Evolutionary conservation across 2,329 filamentous ascomycete species (phyloP), one percentile per base, ranked within the genome.

Genomic region (Colletotrichum sp.): DNA sequence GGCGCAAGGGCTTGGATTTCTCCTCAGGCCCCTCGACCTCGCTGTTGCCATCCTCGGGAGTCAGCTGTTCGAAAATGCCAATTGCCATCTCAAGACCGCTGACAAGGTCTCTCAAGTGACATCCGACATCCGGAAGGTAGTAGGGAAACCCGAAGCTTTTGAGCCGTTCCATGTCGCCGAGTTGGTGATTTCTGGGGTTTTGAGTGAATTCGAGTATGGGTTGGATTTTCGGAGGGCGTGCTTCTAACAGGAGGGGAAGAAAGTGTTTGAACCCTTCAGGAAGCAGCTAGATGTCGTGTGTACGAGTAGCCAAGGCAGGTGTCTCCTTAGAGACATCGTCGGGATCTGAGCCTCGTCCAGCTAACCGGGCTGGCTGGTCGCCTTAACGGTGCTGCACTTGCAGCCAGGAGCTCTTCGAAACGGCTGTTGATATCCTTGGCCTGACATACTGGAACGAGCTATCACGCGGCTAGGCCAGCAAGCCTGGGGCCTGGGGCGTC

Each of bases 31-130:
- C 18, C 18, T 76, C 64, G 10, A 28, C 8, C 21, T 55, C 55
- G 15, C 12, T 32, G 16, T 16, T 28, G 2, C 15, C n/a, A 9
- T 64, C 32, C 18, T 26, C 39, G 15, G 8, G 36, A 49, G 18
- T 72, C 57, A 65, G 63, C 32, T 75, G 69, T 26, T 75, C 69
- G n/a, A 52, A 39, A 3, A 75, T 55, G n/a, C 73, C 73, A 16
- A 68, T 36, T 18, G 26, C 57, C 39, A 63, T 73, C 36, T 57
- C 21, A 26, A 76, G 57, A 18, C 55, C 55, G 21, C 73, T 57
- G 39, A 73, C 44, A 21, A 76, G 73, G 21, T 72, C 39, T 8
- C 26, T 55, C 26, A 63, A 28, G 32, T 6, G 39, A 32, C 39
- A 60, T 5, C 39, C 57, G 9, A 34, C n/a, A 28, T 39, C 39